Conservation (phyloP, 1,284 basidiomycete genomes). For the Cystobasidiaceae sp. region DNA sequence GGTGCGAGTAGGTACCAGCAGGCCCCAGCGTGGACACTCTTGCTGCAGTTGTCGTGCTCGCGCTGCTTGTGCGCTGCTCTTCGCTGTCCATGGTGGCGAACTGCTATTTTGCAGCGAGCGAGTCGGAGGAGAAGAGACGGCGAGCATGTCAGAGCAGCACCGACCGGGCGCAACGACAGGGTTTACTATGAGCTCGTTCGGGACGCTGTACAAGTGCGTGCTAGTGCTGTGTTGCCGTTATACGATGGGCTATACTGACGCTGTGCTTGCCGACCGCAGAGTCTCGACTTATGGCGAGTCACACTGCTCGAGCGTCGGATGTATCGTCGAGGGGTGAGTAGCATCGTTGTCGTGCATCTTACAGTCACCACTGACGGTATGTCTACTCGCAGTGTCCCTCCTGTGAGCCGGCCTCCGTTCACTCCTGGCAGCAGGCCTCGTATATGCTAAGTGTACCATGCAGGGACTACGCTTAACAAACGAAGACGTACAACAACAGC, state of each 20-base stretch:
- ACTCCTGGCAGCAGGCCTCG: not conserved
- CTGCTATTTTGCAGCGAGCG: not conserved
- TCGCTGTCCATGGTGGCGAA: not conserved
- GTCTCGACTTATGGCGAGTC: constrained; percentile 98
- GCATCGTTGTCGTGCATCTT: not conserved
- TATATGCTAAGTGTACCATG: not conserved
- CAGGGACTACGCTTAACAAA: constrained; percentile 77
- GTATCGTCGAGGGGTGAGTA: constrained; percentile 64
- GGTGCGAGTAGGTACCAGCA: constrained; percentile 41
- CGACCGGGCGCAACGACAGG: not conserved
- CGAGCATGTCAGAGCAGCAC: not conserved
- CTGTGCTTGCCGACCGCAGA: constrained; percentile 58
- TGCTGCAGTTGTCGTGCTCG: not conserved
- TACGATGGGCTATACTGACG: not conserved
- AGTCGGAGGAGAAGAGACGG: constrained; percentile 17
- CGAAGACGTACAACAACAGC: constrained; percentile 83
- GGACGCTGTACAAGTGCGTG: constrained; percentile 29
- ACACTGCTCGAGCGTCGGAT: constrained; percentile 94
- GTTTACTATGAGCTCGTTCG: constrained; percentile 27
- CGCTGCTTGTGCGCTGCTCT: not conserved
- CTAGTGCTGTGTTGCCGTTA: not conserved
- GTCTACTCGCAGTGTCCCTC: constrained; percentile 61
- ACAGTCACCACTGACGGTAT: constrained; percentile 55
- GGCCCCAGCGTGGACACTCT: constrained; percentile 40
- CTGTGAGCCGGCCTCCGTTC: not conserved